A percentile compares a stretch with the other conserved stretches of the same genome.
Conservation (phyloP, 768 basidiomycete species). For the Lactarius psammicola region DNA sequence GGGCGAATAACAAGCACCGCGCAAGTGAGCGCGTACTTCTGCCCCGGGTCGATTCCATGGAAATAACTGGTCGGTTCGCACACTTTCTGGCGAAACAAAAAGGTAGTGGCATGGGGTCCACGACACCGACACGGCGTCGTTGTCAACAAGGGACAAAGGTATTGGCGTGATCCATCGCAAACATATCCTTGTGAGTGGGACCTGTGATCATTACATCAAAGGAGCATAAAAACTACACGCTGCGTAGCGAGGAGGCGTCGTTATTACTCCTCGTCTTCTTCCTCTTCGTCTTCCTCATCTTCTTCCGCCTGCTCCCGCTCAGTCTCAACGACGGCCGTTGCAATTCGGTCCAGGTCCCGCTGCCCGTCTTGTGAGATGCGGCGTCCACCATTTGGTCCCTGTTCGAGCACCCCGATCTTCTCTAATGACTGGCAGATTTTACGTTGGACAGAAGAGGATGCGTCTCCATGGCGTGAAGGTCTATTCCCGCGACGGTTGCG, state of each 20-base stretch:
- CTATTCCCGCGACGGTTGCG: constrained; percentile 95
- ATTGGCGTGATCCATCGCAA: background rate
- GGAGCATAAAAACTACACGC: constrained; percentile 15
- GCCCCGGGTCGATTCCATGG: background rate
- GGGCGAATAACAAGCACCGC: background rate
- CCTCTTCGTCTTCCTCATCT: constrained; percentile 61
- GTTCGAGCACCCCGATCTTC: constrained; percentile 98
- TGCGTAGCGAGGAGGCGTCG: constrained; percentile 2
- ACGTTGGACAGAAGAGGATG: constrained; percentile 87
- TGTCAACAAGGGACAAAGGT: background rate
- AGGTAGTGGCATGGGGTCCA: background rate
- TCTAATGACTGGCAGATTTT: constrained; percentile 96
- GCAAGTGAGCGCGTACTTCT: background rate
- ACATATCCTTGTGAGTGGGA: constrained; percentile 19
- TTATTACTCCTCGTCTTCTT: constrained; percentile 44
- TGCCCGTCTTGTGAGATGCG: constrained; percentile 96
- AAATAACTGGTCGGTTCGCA: background rate
- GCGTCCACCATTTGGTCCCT: constrained; percentile 90
- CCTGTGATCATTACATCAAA: constrained; percentile 20
- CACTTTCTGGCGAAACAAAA: background rate
- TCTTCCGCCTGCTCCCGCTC: constrained; percentile 73
- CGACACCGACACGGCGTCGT: background rate
- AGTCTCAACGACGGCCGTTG: constrained; percentile 83
- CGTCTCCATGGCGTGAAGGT: constrained; percentile 89
- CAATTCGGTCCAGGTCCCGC: constrained; percentile 92